Conservation (phyloP, 345 rosid species). For the Carallia pectinifolia region DNA sequence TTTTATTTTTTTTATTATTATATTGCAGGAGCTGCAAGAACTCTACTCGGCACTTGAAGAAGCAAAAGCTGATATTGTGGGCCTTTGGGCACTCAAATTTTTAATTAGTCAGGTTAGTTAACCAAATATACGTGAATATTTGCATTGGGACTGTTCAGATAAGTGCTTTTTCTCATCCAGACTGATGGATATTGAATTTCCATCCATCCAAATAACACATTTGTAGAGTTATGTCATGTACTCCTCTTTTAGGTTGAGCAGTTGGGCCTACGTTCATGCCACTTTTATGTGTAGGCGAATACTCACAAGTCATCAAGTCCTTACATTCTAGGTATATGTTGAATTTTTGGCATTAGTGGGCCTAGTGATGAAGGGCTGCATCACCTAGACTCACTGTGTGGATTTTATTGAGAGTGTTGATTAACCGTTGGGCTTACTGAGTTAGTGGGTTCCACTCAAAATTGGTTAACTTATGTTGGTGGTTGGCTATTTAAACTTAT, state of each 20-base stretch:
- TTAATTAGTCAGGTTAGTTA: slow-evolving; percentile 61
- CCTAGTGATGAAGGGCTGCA: too few relatives aligned
- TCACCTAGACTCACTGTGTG: neutral
- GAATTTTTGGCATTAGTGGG: neutral
- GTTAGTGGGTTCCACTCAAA: too few relatives aligned
- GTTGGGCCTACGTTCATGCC: neutral
- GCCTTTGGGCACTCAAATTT: slow-evolving; percentile 92
- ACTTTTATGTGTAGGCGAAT: neutral
- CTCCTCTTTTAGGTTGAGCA: neutral
- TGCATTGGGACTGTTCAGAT: neutral
- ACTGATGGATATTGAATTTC: neutral
- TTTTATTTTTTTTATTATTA: slow-evolving; percentile 2
- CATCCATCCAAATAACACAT: neutral
- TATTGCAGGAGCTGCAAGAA: slow-evolving; percentile 80
- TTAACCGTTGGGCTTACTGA: neutral
- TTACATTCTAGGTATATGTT: too few relatives aligned
- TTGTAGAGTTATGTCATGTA: neutral
- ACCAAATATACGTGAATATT: slow-evolving; percentile 1
- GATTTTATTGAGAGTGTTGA: neutral
- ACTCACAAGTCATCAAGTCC: neutral
- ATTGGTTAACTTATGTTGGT: too few relatives aligned
- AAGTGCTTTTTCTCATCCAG: neutral
- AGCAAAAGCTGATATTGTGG: slow-evolving; percentile 97
- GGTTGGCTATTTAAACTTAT: too few relatives aligned
- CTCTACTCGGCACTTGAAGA: slow-evolving; percentile 89